phyloP scores from a whole-genome alignment of 2,329 filamentous ascomycete species.

The Coniochaeta pulveracea region DNA sequence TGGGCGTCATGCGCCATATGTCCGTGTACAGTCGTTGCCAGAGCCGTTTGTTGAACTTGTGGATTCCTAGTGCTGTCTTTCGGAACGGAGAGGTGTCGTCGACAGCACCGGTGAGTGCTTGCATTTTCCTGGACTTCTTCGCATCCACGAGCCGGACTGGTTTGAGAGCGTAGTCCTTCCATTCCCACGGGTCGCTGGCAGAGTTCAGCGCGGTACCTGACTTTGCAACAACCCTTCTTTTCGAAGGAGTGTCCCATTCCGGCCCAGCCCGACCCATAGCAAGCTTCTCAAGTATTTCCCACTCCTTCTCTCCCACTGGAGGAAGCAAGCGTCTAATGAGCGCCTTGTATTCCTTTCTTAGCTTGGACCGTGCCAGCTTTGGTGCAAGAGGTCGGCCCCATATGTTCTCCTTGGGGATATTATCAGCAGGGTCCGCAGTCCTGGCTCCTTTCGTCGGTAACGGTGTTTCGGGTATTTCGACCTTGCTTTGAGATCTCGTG shows the following conservation, averaged over 20 bases:
- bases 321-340: constrained; percentile 35
- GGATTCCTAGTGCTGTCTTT: constrained; percentile 19
- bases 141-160: constrained; percentile 28
- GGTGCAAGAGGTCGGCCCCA: constrained; percentile 35
- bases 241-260: constrained; percentile 25
- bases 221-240: constrained; percentile 20
- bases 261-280: constrained; percentile 25
- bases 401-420: constrained; percentile 29
- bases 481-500: constrained; percentile 26
- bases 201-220: neutral
- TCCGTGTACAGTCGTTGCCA: constrained; percentile 35
- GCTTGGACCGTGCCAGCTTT: constrained; percentile 28
- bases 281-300: constrained; percentile 40
- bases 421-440: constrained; percentile 19
- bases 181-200: constrained; percentile 22
- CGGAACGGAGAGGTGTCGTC: constrained; percentile 22
- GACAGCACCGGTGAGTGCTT: constrained; percentile 24
- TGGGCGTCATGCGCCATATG: constrained; percentile 32
- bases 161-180: constrained; percentile 27
- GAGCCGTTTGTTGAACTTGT: constrained; percentile 25
- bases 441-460: constrained; percentile 17
- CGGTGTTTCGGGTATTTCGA: constrained; percentile 17
- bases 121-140: constrained; percentile 19
- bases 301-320: constrained; percentile 42
- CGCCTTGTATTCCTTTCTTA: constrained; percentile 34